Percentiles rank a stretch among this genome's conserved stretches.
Conservation (phyloP, 2,329 filamentous ascomycete genomes). For the Alternaria metachromatica region DNA sequence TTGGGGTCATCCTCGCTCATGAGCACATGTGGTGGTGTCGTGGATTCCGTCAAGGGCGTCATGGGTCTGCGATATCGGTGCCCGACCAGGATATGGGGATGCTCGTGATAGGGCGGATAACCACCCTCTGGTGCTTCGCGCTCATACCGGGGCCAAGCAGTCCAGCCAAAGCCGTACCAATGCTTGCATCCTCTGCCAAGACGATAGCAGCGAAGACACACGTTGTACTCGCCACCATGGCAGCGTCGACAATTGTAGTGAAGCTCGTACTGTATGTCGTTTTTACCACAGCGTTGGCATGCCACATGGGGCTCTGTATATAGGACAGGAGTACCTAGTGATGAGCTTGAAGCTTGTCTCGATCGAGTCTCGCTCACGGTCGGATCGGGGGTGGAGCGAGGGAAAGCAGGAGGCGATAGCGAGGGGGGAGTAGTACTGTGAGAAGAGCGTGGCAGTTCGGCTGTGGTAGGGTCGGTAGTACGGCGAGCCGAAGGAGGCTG, state of each 20-base stretch:
- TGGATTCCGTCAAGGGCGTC: conserved; percentile 30
- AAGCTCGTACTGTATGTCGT: conserved; percentile 81
- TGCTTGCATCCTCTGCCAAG: conserved; percentile 77
- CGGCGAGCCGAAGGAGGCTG: conserved; percentile 35
- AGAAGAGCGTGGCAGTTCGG: conserved; percentile 26
- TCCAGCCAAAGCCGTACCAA: conserved; percentile 87
- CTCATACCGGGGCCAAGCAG: conserved; percentile 71
- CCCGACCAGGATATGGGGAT: conserved; percentile 61
- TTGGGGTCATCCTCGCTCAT: conserved; percentile 71
- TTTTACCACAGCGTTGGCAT: conserved; percentile 73
- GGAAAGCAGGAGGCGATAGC: conserved; percentile 27
- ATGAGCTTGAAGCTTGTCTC: conserved; percentile 22
- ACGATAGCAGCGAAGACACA: conserved; percentile 84
- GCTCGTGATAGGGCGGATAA: conserved; percentile 51
- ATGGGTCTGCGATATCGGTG: conserved; percentile 51
- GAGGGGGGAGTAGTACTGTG: conserved; percentile 39
- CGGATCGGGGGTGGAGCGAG: conserved; percentile 42
- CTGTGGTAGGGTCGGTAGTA: conserved; percentile 39
- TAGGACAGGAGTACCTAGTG: conserved; percentile 41
- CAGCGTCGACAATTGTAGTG: conserved; percentile 84
- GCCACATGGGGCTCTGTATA: conserved; percentile 75
- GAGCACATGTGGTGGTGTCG: conserved; percentile 26
- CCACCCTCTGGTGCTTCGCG: conserved; percentile 51
- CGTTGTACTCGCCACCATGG: conserved; percentile 72
- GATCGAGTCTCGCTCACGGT: conserved; percentile 23